Conservation (phyloP, 768 basidiomycete species). For the Suillus spraguei region DNA sequence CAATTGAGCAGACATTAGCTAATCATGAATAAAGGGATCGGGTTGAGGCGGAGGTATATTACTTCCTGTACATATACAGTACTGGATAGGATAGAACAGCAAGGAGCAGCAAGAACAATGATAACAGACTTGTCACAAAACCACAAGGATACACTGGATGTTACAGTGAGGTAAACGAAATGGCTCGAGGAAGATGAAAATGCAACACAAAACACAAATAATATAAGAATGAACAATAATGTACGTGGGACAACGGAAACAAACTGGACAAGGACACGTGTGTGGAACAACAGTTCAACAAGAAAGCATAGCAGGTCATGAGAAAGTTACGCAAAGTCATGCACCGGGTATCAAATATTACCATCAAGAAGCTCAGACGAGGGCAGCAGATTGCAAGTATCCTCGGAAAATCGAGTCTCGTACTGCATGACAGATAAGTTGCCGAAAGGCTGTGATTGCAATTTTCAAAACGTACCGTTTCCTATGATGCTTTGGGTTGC, state of each 20-base stretch:
- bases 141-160: background rate
- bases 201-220: constrained; percentile 8
- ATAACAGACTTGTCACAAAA: background rate
- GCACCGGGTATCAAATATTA: background rate
- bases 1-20: background rate
- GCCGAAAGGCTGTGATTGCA: background rate
- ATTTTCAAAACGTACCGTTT: constrained; percentile 54
- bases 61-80: background rate
- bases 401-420: constrained; percentile 78
- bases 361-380: constrained; percentile 46
- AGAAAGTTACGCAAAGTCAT: background rate
- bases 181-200: background rate
- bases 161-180: background rate
- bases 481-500: constrained; percentile 83
- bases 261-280: background rate
- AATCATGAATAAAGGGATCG: background rate
- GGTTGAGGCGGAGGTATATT: background rate
- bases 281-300: constrained; percentile 3
- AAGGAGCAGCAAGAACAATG: background rate
- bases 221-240: constrained; percentile 2
- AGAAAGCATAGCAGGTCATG: background rate
- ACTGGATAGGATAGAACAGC: background rate
- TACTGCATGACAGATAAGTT: constrained; percentile 40
- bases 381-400: constrained; percentile 70
- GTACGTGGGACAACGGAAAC: background rate